Conservation (phyloP, 768 basidiomycete genomes). For the Amanita subjunquillea region DNA sequence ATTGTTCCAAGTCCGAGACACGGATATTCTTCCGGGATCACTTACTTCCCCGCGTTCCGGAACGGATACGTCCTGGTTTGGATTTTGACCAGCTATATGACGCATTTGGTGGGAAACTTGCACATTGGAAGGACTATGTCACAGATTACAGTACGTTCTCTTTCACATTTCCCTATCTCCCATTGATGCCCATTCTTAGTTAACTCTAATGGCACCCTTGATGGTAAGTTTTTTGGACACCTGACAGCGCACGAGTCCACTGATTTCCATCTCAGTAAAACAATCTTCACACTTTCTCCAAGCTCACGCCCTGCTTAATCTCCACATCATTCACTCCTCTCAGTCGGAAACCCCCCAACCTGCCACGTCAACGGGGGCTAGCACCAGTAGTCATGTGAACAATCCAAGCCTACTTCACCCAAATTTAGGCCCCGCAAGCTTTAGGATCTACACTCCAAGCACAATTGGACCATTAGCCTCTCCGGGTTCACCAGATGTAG, state of each 20-base stretch:
- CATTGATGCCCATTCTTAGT: conserved; percentile 28
- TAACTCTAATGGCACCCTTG: conserved; percentile 61
- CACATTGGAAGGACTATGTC: conserved; percentile 75
- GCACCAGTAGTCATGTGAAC: conserved; percentile 24
- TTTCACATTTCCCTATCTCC: neutral
- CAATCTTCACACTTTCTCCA: conserved; percentile 80
- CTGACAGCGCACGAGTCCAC: neutral
- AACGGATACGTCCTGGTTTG: conserved; percentile 39
- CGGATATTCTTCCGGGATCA: conserved; percentile 54
- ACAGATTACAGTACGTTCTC: conserved; percentile 52
- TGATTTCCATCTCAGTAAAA: conserved; percentile 37
- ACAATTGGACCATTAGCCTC: conserved; percentile 12
- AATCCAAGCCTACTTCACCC: conserved; percentile 45
- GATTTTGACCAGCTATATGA: conserved; percentile 68
- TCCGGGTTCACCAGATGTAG: neutral
- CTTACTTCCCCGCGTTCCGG: conserved; percentile 62
- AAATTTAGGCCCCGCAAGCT: conserved; percentile 48
- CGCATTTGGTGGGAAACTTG: conserved; percentile 77
- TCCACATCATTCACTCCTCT: conserved; percentile 81
- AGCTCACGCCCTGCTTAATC: conserved; percentile 73
- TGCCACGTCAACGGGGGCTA: conserved; percentile 20
- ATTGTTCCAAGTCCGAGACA: conserved; percentile 67
- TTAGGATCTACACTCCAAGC: conserved; percentile 46
- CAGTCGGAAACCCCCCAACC: conserved; percentile 33
- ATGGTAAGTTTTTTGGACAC: conserved; percentile 35